These are phyloP conservation scores for Trypanosomatidae sp. DNA, from an alignment of 208 protist species.

Conservation along the genomic window DNA sequence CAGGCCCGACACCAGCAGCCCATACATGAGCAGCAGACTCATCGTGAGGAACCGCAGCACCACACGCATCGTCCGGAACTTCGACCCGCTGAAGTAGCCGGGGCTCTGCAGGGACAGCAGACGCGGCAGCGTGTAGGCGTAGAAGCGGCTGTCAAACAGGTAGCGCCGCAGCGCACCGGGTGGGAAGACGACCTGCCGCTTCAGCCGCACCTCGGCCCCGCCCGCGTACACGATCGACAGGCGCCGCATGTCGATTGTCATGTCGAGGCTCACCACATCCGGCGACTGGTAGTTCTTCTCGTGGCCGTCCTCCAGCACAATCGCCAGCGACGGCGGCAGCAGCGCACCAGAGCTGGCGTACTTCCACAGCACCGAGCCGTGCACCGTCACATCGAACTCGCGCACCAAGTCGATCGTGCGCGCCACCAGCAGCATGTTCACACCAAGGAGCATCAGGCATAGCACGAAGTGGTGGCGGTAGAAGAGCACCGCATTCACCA, in stretches of 20 bases:
- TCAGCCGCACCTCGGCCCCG: constrained; percentile 24
- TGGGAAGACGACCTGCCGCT: too few relatives aligned
- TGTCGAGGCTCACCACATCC: too few relatives aligned
- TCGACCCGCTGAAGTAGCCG: constrained; percentile 51
- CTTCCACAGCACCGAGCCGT: constrained; percentile 72
- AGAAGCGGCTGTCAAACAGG: constrained; percentile 50
- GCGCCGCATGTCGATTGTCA: too few relatives aligned
- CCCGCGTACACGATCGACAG: too few relatives aligned
- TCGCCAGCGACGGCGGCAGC: constrained; percentile 58
- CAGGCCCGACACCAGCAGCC: constrained; percentile 50
- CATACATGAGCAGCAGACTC: constrained; percentile 49
- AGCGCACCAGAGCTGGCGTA: constrained; percentile 21
- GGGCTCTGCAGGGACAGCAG: constrained; percentile 72
- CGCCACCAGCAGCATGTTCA: constrained; percentile 53
- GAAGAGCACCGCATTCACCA: too few relatives aligned
- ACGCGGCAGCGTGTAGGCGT: constrained; percentile 63
- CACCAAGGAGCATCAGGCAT: constrained; percentile 54
- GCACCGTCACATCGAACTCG: constrained; percentile 69
- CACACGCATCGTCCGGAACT: constrained; percentile 52
- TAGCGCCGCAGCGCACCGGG: constrained; percentile 52
- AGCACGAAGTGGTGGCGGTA: too few relatives aligned
- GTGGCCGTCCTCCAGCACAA: constrained; percentile 72
- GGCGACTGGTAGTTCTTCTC: constrained; percentile 46
- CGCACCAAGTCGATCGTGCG: constrained; percentile 71
- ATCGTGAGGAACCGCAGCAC: constrained; percentile 56